Evolutionary conservation across 306 rosid species (phyloP).

Genomic region (Cucumis hystrix): DNA sequence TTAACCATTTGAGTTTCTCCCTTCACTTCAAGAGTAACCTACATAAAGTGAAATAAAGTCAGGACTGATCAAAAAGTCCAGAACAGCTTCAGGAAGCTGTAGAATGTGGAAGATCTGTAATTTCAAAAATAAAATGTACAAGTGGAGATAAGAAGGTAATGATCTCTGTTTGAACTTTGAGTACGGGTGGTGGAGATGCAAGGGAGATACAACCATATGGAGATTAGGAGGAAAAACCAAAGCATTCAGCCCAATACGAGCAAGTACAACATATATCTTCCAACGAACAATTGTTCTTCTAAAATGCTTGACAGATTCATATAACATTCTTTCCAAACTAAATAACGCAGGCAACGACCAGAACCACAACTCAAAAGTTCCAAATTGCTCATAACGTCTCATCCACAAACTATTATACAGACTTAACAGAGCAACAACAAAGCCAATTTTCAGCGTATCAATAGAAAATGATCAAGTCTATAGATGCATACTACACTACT

Average conservation of each 20-base stretch:
- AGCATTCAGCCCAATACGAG: not conserved
- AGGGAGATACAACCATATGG: not conserved
- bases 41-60: not conserved
- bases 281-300: not conserved
- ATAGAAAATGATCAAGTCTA: not conserved
- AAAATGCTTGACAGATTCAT: not conserved
- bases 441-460: not conserved
- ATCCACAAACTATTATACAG: not conserved
- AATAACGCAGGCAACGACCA: not conserved
- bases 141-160: not conserved
- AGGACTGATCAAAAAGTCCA: not conserved
- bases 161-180: not conserved
- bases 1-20: conserved; percentile 61
- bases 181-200: not conserved
- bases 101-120: not conserved
- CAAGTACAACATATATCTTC: not conserved
- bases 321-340: not conserved
- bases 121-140: not conserved
- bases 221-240: not conserved
- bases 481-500: not conserved
- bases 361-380: not conserved
- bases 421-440: not conserved
- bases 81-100: too few relatives aligned
- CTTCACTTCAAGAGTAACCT: conserved; percentile 83
- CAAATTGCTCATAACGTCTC: not conserved